A percentile compares a stretch with the other conserved stretches of the same genome.
Conservation (phyloP, 2,329 filamentous ascomycete genomes). For the Didymosphaeria variabile region DNA sequence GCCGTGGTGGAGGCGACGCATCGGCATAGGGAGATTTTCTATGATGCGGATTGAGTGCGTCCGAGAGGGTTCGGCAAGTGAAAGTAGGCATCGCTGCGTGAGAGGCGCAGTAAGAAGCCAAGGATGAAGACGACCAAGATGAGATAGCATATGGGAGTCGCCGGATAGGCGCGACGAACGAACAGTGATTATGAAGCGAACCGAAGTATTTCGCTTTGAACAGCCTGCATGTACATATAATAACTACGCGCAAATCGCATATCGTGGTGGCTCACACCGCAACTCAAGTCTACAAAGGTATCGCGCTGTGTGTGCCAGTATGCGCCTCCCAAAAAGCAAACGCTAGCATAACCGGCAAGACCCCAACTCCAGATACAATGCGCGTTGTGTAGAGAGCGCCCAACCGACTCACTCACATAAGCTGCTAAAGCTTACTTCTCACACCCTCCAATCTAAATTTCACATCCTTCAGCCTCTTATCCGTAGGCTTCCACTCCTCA, state of each 20-base stretch:
- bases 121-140: not conserved
- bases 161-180: not conserved
- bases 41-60: conserved; percentile 55
- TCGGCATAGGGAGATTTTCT: conserved; percentile 82
- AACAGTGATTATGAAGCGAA: not conserved
- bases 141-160: not conserved
- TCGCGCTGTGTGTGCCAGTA: conserved; percentile 4
- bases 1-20: conserved; percentile 88
- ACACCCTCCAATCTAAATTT: conserved; percentile 94
- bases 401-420: not conserved
- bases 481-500: conserved; percentile 90
- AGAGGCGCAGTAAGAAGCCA: not conserved
- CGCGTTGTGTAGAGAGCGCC: not conserved
- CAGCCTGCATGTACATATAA: not conserved
- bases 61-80: not conserved
- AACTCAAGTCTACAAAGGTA: conserved; percentile 3
- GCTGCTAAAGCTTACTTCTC: conserved; percentile 74
- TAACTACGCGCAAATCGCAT: not conserved
- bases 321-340: not conserved
- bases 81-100: too few relatives aligned
- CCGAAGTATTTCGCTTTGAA: not conserved
- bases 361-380: not conserved
- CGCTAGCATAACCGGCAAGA: not conserved
- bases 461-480: conserved; percentile 93
- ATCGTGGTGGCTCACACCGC: too few relatives aligned